Percentiles rank a stretch among this genome's conserved stretches.
Evolutionary conservation across 129 eudicot species (phyloP).

Genomic region (Arctium lappa): DNA sequence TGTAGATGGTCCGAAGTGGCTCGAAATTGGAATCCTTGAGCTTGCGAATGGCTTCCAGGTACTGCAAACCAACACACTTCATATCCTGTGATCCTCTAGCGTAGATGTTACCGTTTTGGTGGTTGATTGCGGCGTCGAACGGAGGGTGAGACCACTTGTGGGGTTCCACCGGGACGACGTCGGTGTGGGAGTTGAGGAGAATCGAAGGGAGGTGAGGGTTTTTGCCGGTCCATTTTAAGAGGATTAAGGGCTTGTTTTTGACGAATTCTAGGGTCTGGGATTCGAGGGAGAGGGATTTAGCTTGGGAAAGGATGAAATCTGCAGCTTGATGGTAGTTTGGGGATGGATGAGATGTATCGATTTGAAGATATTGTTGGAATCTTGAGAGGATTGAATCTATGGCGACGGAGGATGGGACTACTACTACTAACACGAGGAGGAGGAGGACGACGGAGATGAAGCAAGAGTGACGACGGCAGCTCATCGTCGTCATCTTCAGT

Average conservation of each 20-base stretch:
- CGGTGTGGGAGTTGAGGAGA: constrained; percentile 88
- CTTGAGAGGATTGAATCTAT: constrained; percentile 43
- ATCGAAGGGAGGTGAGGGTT: constrained; percentile 57
- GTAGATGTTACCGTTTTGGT: constrained; percentile 41
- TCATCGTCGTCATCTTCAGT: background rate
- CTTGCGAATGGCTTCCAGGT: constrained; percentile 82
- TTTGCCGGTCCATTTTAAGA: constrained; percentile 82
- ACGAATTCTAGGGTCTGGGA: constrained; percentile 61
- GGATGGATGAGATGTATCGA: constrained; percentile 82
- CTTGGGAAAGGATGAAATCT: constrained; percentile 66
- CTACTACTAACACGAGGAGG: background rate
- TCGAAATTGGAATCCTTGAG: constrained; percentile 53
- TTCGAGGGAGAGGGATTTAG: constrained; percentile 68
- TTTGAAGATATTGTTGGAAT: constrained; percentile 74
- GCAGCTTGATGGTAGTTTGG: constrained; percentile 71
- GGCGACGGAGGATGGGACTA: background rate
- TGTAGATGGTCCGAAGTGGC: constrained; percentile 62
- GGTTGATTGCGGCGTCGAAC: constrained; percentile 48
- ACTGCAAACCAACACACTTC: constrained; percentile 95
- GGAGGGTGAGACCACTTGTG: constrained; percentile 75
- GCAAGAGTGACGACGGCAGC: background rate
- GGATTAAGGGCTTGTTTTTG: constrained; percentile 58
- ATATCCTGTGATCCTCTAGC: constrained; percentile 98
- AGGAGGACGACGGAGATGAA: background rate
- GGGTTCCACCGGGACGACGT: constrained; percentile 82